These are phyloP conservation scores for Lepidium campestre DNA, from an alignment of 441 rosid species.

Conservation along the genomic window DNA sequence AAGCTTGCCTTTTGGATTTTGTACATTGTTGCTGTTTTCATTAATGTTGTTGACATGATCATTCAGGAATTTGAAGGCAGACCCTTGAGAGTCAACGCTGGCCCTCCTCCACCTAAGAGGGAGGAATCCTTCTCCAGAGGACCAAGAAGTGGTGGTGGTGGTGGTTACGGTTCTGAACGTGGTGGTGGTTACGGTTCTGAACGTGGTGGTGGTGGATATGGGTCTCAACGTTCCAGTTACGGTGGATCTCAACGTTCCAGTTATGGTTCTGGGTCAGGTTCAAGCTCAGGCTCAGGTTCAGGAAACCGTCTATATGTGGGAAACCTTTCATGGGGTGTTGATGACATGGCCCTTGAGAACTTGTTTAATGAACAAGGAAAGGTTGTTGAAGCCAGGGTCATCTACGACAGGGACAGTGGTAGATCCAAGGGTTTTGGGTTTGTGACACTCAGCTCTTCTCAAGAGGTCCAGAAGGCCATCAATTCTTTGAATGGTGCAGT, in stretches of 20 bases:
- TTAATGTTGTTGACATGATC: not conserved
- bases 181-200: constrained; percentile 22
- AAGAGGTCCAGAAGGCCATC: constrained; percentile 72
- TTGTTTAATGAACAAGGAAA: constrained; percentile 79
- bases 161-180: constrained; percentile 24
- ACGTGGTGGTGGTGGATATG: not conserved
- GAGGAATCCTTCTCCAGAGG: constrained; percentile 49
- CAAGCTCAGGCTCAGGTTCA: constrained; percentile 27
- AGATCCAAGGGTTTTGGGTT: constrained; percentile 98
- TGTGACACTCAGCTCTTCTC: constrained; percentile 74
- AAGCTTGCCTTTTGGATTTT: not conserved
- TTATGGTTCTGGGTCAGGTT: constrained; percentile 24
- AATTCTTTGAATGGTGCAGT: constrained; percentile 74
- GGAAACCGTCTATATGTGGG: constrained; percentile 74
- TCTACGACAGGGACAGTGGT: constrained; percentile 88
- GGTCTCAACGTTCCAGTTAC: constrained; percentile 10
- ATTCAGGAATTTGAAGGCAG: constrained; percentile 69
- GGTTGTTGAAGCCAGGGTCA: constrained; percentile 82
- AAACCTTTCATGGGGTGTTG: constrained; percentile 92
- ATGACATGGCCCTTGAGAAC: constrained; percentile 70
- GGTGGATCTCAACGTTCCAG: constrained; percentile 22
- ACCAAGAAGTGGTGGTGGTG: constrained; percentile 35
- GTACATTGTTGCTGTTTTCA: not conserved
- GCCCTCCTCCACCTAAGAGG: constrained; percentile 62
- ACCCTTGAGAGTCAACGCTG: constrained; percentile 62